Conservation (phyloP, 1,284 basidiomycete species). For the Moniliella sp. region DNA sequence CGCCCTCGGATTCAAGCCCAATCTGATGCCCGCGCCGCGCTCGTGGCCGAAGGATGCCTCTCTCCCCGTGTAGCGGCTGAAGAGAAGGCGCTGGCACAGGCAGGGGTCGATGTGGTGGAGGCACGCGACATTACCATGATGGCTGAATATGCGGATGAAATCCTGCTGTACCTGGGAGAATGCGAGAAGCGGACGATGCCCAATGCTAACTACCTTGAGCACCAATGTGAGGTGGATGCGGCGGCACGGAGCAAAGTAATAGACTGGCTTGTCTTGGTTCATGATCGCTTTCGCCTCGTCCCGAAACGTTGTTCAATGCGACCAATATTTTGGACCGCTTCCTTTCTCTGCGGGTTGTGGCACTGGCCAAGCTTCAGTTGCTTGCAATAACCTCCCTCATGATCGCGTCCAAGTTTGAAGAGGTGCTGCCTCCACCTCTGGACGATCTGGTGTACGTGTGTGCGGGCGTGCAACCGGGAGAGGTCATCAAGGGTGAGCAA, state of each 20-base stretch:
- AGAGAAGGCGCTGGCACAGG: constrained; percentile 24
- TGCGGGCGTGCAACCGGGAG: neutral
- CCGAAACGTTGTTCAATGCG: constrained; percentile 48
- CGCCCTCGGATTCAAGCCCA: too few species aligned
- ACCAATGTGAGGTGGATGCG: constrained; percentile 53
- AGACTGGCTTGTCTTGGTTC: constrained; percentile 45
- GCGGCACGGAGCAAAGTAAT: constrained; percentile 27
- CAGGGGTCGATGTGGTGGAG: constrained; percentile 39
- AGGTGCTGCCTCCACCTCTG: constrained; percentile 31
- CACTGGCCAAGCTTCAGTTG: constrained; percentile 45
- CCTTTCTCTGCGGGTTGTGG: constrained; percentile 44
- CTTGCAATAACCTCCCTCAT: constrained; percentile 49
- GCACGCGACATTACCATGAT: constrained; percentile 86
- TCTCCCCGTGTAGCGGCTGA: constrained; percentile 22
- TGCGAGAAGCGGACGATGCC: constrained; percentile 65
- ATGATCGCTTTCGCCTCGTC: constrained; percentile 48
- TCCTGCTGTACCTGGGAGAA: constrained; percentile 72
- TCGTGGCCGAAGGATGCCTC: too few species aligned
- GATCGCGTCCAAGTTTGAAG: constrained; percentile 44
- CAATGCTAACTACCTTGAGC: constrained; percentile 75
- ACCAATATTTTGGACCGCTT: constrained; percentile 49
- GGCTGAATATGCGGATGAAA: constrained; percentile 88
- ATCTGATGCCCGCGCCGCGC: too few species aligned
- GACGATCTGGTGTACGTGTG: constrained; percentile 44
- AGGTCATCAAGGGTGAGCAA: neutral